Conservation (phyloP, 2,329 filamentous ascomycete species). For the Pseudocercospora fuligena region DNA sequence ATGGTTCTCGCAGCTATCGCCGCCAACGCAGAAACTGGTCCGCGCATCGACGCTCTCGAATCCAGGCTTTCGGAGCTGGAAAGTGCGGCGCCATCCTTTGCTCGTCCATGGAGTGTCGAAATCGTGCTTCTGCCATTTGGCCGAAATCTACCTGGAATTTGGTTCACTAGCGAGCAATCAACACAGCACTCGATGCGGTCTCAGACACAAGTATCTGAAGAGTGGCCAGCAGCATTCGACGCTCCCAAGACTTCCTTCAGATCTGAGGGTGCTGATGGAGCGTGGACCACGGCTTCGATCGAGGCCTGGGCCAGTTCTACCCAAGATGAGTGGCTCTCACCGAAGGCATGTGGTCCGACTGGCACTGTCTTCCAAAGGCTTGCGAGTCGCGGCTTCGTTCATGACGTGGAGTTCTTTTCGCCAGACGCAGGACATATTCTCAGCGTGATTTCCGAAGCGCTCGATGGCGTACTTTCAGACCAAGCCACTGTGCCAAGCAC, state of each 20-base stretch:
- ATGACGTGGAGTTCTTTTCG: slow-evolving; percentile 64
- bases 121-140: slow-evolving; percentile 77
- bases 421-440: slow-evolving; percentile 72
- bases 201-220: slow-evolving; percentile 50
- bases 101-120: slow-evolving; percentile 73
- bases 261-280: slow-evolving; percentile 46
- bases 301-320: slow-evolving; percentile 51
- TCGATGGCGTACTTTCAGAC: slow-evolving; percentile 54
- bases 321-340: slow-evolving; percentile 64
- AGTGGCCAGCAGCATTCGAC: slow-evolving; percentile 49
- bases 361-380: slow-evolving; percentile 71
- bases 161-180: slow-evolving; percentile 53
- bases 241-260: slow-evolving; percentile 34
- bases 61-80: slow-evolving; percentile 60
- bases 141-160: slow-evolving; percentile 57
- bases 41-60: slow-evolving; percentile 55
- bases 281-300: slow-evolving; percentile 55
- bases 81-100: slow-evolving; percentile 62
- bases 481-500: background rate
- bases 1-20: slow-evolving; percentile 41
- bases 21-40: slow-evolving; percentile 45
- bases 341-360: slow-evolving; percentile 69
- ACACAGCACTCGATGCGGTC: slow-evolving; percentile 42
- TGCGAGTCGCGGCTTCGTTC: slow-evolving; percentile 73
- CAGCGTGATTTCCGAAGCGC: slow-evolving; percentile 65